Evolutionary conservation across 177 flowering plant species (phyloP), one percentile per base, ranked within the genome.

Genomic region (Telopea speciosissima): DNA sequence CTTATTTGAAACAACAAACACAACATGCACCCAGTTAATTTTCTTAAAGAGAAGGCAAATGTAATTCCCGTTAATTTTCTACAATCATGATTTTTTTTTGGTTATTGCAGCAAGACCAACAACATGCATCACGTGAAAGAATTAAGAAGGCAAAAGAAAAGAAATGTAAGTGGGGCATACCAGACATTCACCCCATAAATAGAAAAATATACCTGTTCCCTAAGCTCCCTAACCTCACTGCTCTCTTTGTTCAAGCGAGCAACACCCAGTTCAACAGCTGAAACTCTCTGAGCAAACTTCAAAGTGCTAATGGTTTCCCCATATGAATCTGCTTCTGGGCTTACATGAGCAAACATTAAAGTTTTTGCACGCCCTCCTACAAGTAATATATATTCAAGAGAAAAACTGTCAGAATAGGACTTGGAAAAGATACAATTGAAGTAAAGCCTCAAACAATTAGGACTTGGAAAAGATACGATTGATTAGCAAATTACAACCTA

Each of bases 261-360:
- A 80, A 91, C 87, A 64, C 99, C 99, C 70, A 91, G 93, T 78
- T 95, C 99, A 33, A 95, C 87, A 8, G 88, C 79, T 7, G 99
- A 90, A 65, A 83, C 93, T 81, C 90, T 85, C 77, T 93, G 94
- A 60, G 97, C 97, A 72, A 91, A 95, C 80, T 88, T 91, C 76
- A 92, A 72, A 25, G 97, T 92, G 66, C 90, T 83, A 8, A 95
- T 44, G 49, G 97, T 91, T 82, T 95, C 93, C 26, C 82, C 81
- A 75, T 82, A 87, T 24, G 89, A 86, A 73, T 88, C 91, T 31
- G 70, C 87, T 77, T 95, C 97, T 33, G 97, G 97, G 66, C 89
- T 92, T 70, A 95, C 88, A 80, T 95, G 97, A 63, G 97, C 97
- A 78, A 94, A 76, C 99, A 92, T 89, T 73, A 94, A 79, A 6